phyloP scores from a whole-genome alignment of 208 protist genomes.

The Wallacemonas sp. region DNA sequence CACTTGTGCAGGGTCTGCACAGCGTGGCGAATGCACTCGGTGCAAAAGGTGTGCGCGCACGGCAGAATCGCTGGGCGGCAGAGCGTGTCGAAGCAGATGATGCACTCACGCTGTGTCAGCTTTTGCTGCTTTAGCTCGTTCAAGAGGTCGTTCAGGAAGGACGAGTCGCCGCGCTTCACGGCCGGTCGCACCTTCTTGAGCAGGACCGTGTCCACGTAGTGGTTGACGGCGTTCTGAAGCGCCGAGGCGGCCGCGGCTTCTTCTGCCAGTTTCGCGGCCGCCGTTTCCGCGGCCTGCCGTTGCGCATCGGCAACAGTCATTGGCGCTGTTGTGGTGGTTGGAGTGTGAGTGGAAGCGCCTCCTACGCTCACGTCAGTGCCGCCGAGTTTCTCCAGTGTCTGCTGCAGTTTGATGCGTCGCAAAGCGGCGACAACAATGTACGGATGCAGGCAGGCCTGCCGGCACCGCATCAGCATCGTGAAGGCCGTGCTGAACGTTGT shows the following conservation, averaged over 20 bases:
- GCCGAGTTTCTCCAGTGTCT: too few relatives aligned
- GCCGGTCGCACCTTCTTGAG: neutral
- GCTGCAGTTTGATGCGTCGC: slow-evolving; percentile 19
- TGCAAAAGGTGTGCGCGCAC: slow-evolving; percentile 83
- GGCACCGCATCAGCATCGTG: slow-evolving; percentile 86
- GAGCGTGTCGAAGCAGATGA: slow-evolving; percentile 74
- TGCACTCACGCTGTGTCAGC: slow-evolving; percentile 57
- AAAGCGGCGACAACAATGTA: slow-evolving; percentile 77
- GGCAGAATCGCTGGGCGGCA: slow-evolving; percentile 61
- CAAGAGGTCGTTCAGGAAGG: slow-evolving; percentile 55
- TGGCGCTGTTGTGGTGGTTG: neutral
- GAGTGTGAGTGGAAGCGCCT: neutral
- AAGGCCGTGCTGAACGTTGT: slow-evolving; percentile 67
- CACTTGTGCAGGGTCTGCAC: slow-evolving; percentile 38
- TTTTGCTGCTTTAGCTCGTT: slow-evolving; percentile 40
- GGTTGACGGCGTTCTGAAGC: slow-evolving; percentile 6
- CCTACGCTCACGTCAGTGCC: neutral
- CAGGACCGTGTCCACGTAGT: slow-evolving; percentile 9
- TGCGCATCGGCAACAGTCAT: neutral
- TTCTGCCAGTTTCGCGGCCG: slow-evolving; percentile 10
- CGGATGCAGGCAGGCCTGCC: slow-evolving; percentile 83
- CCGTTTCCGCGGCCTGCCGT: slow-evolving; percentile 16
- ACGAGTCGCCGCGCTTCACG: slow-evolving; percentile 8
- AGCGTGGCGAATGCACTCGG: slow-evolving; percentile 58
- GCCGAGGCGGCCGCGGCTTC: slow-evolving; percentile 2